Evolutionary conservation across 495 filamentous ascomycete species (phyloP).

Genomic region (Aspergillus panamensis): DNA sequence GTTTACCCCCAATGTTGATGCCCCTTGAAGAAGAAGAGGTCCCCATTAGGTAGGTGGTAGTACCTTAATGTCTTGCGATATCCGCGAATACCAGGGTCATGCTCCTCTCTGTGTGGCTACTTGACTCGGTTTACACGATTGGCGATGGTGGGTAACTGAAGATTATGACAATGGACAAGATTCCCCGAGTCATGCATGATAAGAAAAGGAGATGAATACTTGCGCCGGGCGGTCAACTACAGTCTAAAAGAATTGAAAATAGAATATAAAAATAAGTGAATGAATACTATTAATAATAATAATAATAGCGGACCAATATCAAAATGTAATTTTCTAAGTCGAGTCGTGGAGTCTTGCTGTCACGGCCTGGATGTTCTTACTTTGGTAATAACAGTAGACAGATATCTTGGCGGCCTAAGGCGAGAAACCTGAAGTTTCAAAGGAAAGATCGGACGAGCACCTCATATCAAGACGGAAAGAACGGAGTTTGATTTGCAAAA

Average conservation of each 20-base stretch:
- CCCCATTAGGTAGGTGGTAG: background rate
- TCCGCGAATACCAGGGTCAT: background rate
- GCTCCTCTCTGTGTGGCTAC: background rate
- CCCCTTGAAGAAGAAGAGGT: too few relatives aligned
- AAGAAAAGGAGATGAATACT: background rate
- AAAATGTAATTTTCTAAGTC: too few relatives aligned
- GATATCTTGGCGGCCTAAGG: too few relatives aligned
- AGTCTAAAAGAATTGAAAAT: background rate
- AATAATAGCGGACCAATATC: background rate
- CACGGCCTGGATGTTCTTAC: too few relatives aligned
- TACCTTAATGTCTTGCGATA: background rate
- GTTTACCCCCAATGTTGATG: background rate
- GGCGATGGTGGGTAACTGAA: background rate
- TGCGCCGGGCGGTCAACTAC: background rate
- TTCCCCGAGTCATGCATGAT: slow-evolving; percentile 2
- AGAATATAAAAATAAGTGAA: background rate
- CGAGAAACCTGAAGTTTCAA: too few relatives aligned
- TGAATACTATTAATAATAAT: background rate
- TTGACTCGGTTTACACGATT: background rate
- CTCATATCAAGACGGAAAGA: background rate
- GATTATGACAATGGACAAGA: background rate
- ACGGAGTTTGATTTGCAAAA: background rate
- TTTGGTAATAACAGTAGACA: too few relatives aligned
- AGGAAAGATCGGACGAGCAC: too few relatives aligned
- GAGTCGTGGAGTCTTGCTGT: too few relatives aligned